These are phyloP conservation scores for Coniochaeta sp. DNA, from an alignment of 2,329 filamentous ascomycete species.

Conservation along the genomic window DNA sequence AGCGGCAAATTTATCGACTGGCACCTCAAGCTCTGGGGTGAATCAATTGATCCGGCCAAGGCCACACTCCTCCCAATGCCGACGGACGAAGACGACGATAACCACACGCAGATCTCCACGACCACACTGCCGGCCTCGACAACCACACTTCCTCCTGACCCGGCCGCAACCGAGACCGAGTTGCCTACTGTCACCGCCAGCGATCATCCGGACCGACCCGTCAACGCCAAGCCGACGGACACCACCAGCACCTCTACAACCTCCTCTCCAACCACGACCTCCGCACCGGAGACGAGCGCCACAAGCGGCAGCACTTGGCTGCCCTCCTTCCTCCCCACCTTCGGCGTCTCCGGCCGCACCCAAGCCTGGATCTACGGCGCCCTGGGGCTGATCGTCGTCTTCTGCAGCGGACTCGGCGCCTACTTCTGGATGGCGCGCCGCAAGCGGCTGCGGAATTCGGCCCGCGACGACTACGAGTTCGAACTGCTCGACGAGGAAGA, in stretches of 20 bases:
- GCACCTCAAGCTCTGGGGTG: conserved; percentile 91
- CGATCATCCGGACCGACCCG: conserved; percentile 58
- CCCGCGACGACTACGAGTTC: conserved; percentile 85
- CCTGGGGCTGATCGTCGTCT: conserved; percentile 73
- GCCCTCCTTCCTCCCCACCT: conserved; percentile 82
- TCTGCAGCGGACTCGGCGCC: conserved; percentile 72
- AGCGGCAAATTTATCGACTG: conserved; percentile 81
- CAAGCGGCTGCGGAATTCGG: conserved; percentile 61
- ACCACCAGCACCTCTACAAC: conserved; percentile 17
- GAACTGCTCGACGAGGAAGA: conserved; percentile 86
- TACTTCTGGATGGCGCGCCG: conserved; percentile 78
- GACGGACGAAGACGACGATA: conserved; percentile 71
- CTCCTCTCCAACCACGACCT: conserved; percentile 17
- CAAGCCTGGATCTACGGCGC: conserved; percentile 93
- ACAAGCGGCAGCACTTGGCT: conserved; percentile 57
- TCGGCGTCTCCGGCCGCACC: conserved; percentile 79
- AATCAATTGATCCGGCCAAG: conserved; percentile 68
- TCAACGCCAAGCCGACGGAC: conserved; percentile 35
- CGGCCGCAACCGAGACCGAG: conserved; percentile 34
- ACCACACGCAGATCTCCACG: conserved; percentile 57
- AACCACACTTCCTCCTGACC: conserved; percentile 46
- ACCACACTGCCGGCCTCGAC: conserved; percentile 56
- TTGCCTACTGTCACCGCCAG: conserved; percentile 35
- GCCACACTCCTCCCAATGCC: conserved; percentile 75
- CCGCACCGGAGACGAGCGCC: conserved; percentile 25